Conservation (phyloP, 805 yeast species). For the Kuraishia cidri region DNA sequence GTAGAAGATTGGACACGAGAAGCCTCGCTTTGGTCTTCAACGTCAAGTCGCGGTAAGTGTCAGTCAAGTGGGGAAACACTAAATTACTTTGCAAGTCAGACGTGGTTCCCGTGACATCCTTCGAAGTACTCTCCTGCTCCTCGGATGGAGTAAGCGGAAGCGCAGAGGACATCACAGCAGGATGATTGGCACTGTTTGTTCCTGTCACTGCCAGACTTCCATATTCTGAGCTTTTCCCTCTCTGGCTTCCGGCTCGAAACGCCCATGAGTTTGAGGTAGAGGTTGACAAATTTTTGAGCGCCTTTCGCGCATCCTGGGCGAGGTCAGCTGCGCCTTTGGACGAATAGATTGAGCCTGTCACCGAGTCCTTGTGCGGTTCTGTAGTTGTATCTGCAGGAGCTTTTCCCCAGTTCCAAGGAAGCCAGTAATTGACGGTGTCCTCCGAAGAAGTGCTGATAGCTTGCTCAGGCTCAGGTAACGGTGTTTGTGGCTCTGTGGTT, state of each 20-base stretch:
- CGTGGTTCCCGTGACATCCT: no score
- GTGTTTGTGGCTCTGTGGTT: no score
- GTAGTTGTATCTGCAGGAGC: neutral
- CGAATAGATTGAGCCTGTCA: conserved; percentile 8
- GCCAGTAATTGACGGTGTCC: conserved; percentile 7
- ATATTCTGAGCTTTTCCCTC: conserved; percentile 2
- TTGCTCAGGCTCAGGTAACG: no score
- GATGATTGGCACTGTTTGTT: conserved; percentile 15
- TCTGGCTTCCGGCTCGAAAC: conserved; percentile 1
- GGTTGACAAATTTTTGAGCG: conserved; percentile 11
- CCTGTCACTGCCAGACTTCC: conserved; percentile 20
- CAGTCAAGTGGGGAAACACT: conserved; percentile 17
- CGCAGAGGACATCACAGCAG: conserved; percentile 11
- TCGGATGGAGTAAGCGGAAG: conserved; percentile 20
- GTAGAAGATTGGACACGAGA: no score
- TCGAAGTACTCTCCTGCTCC: conserved; percentile 11
- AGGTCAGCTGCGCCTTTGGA: conserved; percentile 10
- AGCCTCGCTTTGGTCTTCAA: conserved; percentile 12
- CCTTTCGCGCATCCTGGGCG: conserved; percentile 13
- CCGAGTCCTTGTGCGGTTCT: neutral
- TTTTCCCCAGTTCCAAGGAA: conserved; percentile 11
- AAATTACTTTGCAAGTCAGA: no score
- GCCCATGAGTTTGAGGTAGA: conserved; percentile 20
- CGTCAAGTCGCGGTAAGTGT: conserved; percentile 17
- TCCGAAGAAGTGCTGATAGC: no score